Evolutionary conservation across 2,329 filamentous ascomycete species (phyloP).

Genomic region (Bipolaris bicolor): DNA sequence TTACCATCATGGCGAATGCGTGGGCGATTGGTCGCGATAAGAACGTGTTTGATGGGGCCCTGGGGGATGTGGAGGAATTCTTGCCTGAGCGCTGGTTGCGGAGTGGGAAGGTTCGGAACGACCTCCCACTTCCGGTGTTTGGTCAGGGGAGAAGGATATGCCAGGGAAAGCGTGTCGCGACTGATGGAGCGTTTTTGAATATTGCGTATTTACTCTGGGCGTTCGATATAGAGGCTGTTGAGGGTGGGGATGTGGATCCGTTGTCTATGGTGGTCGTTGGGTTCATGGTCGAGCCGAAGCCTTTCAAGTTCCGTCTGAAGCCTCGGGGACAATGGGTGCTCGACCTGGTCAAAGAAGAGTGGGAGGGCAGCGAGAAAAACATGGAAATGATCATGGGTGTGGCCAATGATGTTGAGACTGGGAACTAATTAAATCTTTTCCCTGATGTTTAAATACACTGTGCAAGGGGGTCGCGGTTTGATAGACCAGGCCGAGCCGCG

Average conservation of each 20-base stretch:
- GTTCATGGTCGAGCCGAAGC: conserved; percentile 19
- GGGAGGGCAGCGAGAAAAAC: conserved; percentile 6
- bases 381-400: conserved; percentile 8
- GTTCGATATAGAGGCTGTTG: conserved; percentile 8
- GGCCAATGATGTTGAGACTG: conserved; percentile 7
- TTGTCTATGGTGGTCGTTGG: conserved; percentile 15
- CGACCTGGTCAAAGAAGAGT: conserved; percentile 11
- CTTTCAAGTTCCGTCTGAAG: conserved; percentile 15
- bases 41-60: conserved; percentile 13
- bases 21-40: conserved; percentile 19
- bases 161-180: conserved; percentile 18
- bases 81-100: conserved; percentile 17
- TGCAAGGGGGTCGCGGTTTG: too few species aligned
- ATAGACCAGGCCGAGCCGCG: too few species aligned
- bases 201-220: conserved; percentile 16
- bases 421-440: neutral
- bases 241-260: conserved; percentile 12
- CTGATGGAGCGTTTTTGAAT: conserved; percentile 15
- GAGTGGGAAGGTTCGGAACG: conserved; percentile 11
- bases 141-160: conserved; percentile 18
- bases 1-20: conserved; percentile 18
- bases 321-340: conserved; percentile 13
- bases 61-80: conserved; percentile 7
- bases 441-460: too few species aligned
- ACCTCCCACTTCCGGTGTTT: conserved; percentile 17